Conservation (phyloP, 495 filamentous ascomycete genomes). For the Hypoxylon subgilvum region DNA sequence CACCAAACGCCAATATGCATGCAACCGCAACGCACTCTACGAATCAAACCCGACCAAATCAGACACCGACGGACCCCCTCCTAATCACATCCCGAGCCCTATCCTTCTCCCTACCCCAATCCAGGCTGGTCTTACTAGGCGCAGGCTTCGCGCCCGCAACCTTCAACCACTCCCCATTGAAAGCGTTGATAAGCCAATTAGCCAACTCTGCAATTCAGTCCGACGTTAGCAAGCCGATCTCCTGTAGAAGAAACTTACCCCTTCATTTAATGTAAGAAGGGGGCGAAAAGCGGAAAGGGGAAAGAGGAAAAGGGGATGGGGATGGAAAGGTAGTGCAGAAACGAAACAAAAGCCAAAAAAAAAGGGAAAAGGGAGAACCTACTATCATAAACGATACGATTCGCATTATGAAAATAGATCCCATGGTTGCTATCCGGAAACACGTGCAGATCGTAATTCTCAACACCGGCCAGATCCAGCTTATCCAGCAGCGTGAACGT, state of each 20-base stretch:
- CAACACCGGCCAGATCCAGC: constrained; percentile 79
- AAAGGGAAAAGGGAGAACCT: constrained; percentile 47
- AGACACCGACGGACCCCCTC: no score
- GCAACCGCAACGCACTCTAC: no score
- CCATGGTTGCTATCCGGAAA: constrained; percentile 97
- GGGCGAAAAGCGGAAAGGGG: neutral
- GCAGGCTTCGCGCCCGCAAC: constrained; percentile 70
- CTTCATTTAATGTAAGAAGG: neutral
- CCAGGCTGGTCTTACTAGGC: constrained; percentile 32
- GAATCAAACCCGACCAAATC: no score
- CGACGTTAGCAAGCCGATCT: constrained; percentile 31
- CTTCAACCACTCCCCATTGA: constrained; percentile 93
- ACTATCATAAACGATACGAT: constrained; percentile 94
- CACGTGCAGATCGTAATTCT: constrained; percentile 96
- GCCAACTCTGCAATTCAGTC: constrained; percentile 67
- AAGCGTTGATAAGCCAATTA: constrained; percentile 95
- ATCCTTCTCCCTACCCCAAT: constrained; percentile 33
- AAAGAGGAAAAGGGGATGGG: no score
- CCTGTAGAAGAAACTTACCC: neutral
- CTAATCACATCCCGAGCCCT: no score
- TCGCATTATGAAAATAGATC: constrained; percentile 93
- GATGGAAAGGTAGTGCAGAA: no score
- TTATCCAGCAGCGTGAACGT: constrained; percentile 83
- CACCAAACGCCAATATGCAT: no score
- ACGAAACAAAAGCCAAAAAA: no score